Evolutionary conservation across 179 eudicot genomes (phyloP).

Genomic region (Monotropa hypopitys): DNA sequence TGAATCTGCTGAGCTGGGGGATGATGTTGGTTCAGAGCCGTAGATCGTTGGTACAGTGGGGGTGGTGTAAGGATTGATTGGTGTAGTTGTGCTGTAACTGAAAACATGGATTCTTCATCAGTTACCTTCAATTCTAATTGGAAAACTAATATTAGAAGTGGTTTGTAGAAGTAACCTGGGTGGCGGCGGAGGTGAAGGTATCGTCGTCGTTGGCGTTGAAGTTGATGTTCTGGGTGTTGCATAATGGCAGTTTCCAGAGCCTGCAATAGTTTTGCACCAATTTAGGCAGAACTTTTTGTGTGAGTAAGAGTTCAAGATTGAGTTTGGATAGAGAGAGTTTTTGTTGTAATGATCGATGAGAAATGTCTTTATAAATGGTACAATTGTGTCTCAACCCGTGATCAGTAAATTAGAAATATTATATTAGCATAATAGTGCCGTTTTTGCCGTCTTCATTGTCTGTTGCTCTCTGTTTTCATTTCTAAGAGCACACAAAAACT

Average conservation of each 20-base stretch:
- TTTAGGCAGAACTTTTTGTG: not conserved
- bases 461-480: not conserved
- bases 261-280: slow-evolving; percentile 9
- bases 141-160: not conserved
- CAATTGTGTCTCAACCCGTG: too few relatives aligned
- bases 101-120: not conserved
- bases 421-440: too few relatives aligned
- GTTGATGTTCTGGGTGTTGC: slow-evolving; percentile 8
- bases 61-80: slow-evolving; percentile 31
- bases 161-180: slow-evolving; percentile 12
- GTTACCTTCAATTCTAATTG: not conserved
- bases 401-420: too few relatives aligned
- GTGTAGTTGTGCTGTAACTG: slow-evolving; percentile 28
- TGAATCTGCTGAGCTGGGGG: slow-evolving; percentile 48
- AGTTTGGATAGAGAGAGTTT: not conserved
- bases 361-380: not conserved
- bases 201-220: slow-evolving; percentile 10
- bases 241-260: slow-evolving; percentile 15
- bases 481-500: not conserved
- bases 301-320: not conserved
- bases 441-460: not conserved
- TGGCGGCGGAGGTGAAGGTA: slow-evolving; percentile 22
- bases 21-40: slow-evolving; percentile 54
- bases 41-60: slow-evolving; percentile 32
- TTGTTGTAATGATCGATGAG: not conserved